Percentiles rank a stretch among this genome's conserved stretches.
phyloP scores from a whole-genome alignment of 2,329 filamentous ascomycete species.

The Venturia pyrina region DNA sequence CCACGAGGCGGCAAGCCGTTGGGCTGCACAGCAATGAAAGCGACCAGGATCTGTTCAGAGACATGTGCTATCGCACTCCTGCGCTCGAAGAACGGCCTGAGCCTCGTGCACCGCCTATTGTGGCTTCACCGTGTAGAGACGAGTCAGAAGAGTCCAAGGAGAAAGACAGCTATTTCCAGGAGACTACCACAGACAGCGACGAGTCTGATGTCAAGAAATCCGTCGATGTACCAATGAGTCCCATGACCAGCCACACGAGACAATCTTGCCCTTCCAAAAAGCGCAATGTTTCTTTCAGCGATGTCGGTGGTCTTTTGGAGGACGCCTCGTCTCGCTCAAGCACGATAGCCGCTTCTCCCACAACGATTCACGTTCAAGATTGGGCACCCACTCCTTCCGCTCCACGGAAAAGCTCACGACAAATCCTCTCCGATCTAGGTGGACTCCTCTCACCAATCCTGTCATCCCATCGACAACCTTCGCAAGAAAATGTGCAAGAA shows the following conservation, averaged over 20 bases:
- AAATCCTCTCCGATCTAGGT: slow-evolving; percentile 10
- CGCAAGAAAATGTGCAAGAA: not conserved
- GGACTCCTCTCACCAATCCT: slow-evolving; percentile 11
- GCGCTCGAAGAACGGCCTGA: slow-evolving; percentile 37
- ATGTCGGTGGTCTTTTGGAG: slow-evolving; percentile 68
- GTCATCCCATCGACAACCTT: not conserved
- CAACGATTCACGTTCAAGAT: not conserved
- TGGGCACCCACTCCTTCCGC: not conserved
- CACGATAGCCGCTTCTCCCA: slow-evolving; percentile 8
- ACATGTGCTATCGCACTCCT: slow-evolving; percentile 60
- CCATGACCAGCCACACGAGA: slow-evolving; percentile 30
- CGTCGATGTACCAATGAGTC: slow-evolving; percentile 20
- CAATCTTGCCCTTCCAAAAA: slow-evolving; percentile 31
- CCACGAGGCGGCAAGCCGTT: slow-evolving; percentile 51
- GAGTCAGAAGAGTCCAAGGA: slow-evolving; percentile 15
- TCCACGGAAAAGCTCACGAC: slow-evolving; percentile 5
- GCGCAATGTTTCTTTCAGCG: slow-evolving; percentile 67
- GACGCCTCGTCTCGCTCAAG: slow-evolving; percentile 23
- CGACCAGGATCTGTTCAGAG: slow-evolving; percentile 80
- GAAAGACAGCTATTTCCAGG: slow-evolving; percentile 24
- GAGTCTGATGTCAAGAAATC: slow-evolving; percentile 19
- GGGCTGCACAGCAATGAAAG: slow-evolving; percentile 68
- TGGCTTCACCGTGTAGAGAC: not conserved
- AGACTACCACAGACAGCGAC: slow-evolving; percentile 17
- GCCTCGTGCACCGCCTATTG: slow-evolving; percentile 26